Evolutionary conservation across 225 moss, liverwort and hornwort genomes (phyloP).

Genomic region (Neckera pumila): DNA sequence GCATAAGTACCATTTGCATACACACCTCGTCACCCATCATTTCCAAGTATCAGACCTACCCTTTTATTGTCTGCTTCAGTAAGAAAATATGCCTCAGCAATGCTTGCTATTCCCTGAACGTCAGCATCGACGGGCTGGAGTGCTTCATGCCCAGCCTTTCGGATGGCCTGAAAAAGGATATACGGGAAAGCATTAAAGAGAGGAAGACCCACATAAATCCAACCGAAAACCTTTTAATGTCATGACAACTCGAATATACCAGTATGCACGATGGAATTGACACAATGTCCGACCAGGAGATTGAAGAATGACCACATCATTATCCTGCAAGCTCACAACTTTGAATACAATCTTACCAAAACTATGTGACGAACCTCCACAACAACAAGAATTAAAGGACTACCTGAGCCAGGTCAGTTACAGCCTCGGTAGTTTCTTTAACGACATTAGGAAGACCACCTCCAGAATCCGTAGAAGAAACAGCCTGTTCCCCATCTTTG

Average conservation of each 20-base stretch:
- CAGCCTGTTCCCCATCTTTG: conserved; percentile 9
- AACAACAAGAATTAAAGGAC: not conserved
- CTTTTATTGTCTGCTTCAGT: conserved; percentile 1
- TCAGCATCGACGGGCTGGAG: not conserved
- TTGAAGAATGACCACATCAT: not conserved
- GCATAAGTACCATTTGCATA: not conserved
- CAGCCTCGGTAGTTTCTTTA: conserved; percentile 21
- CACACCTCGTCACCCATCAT: not conserved
- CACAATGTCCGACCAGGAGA: not conserved
- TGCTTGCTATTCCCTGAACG: conserved; percentile 5
- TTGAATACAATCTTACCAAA: not conserved
- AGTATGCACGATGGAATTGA: not conserved
- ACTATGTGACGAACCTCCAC: not conserved
- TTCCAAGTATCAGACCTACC: conserved; percentile 2
- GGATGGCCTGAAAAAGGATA: conserved; percentile 1
- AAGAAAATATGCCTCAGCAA: conserved; percentile 29
- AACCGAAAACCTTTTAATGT: not conserved
- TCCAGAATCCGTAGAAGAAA: not conserved
- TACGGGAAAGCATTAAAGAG: not conserved
- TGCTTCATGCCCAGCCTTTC: conserved; percentile 6
- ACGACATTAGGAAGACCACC: conserved; percentile 6
- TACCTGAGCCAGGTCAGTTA: conserved; percentile 32
- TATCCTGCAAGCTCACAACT: not conserved
- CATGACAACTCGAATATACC: not conserved
- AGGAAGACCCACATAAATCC: not conserved